phyloP scores from a whole-genome alignment of 805 yeast species.

The Candida peoriensis region DNA sequence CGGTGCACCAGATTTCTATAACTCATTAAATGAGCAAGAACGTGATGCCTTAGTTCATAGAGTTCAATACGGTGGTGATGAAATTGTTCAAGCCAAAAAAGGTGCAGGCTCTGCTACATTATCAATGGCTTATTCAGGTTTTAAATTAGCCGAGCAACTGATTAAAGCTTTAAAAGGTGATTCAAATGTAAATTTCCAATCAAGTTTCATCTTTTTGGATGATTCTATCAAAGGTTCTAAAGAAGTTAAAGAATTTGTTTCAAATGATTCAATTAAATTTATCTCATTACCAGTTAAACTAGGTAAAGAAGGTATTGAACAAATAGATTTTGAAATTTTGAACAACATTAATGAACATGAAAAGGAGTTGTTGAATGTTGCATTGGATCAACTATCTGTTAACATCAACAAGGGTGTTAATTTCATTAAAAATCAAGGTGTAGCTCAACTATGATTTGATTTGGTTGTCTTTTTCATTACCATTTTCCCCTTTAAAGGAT shows the following conservation, averaged over 20 bases:
- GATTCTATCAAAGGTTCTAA: slow-evolving; percentile 19
- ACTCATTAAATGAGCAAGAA: slow-evolving; percentile 35
- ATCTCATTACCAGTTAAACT: slow-evolving; percentile 23
- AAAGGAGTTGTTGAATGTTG: slow-evolving; percentile 17
- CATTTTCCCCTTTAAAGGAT: neutral
- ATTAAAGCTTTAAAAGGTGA: slow-evolving; percentile 29
- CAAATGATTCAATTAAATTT: slow-evolving; percentile 11
- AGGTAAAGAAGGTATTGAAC: slow-evolving; percentile 20
- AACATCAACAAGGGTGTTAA: slow-evolving; percentile 24
- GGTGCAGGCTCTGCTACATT: slow-evolving; percentile 95
- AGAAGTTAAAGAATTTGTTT: slow-evolving; percentile 15
- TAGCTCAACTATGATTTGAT: neutral
- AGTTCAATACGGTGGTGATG: slow-evolving; percentile 96
- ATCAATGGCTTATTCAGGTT: slow-evolving; percentile 95
- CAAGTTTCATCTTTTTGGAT: slow-evolving; percentile 50
- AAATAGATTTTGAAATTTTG: slow-evolving; percentile 17
- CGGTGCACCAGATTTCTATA: slow-evolving; percentile 42
- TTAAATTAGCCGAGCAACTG: slow-evolving; percentile 59
- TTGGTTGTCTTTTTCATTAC: neutral
- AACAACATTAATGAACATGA: slow-evolving; percentile 18
- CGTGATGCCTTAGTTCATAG: slow-evolving; percentile 72
- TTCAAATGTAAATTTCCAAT: slow-evolving; percentile 34
- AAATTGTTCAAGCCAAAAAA: slow-evolving; percentile 90
- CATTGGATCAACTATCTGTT: slow-evolving; percentile 16
- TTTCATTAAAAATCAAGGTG: slow-evolving; percentile 16